Conservation (phyloP, 768 basidiomycete genomes). For the Russula foetens region DNA sequence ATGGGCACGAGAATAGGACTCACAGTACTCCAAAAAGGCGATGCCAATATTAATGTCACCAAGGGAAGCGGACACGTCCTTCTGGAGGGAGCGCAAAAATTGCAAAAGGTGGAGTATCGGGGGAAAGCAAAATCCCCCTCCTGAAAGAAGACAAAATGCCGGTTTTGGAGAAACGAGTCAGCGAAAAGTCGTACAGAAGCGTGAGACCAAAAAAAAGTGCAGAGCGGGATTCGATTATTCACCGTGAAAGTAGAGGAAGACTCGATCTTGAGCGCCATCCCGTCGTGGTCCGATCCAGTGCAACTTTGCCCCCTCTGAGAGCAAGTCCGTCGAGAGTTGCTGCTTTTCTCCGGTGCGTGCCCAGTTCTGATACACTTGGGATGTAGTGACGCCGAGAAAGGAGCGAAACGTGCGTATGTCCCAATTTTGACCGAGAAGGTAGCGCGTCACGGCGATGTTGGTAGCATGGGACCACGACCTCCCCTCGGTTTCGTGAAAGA, state of each 20-base stretch:
- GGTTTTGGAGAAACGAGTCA: background rate
- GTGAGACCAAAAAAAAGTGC: background rate
- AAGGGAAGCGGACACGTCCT: background rate
- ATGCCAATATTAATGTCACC: slow-evolving; percentile 1
- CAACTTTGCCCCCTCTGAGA: background rate
- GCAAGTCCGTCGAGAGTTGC: background rate
- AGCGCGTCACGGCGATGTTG: background rate
- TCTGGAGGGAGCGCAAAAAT: background rate
- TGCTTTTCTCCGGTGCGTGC: background rate
- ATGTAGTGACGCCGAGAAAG: background rate
- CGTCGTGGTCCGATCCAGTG: slow-evolving; percentile 9
- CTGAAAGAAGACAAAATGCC: background rate
- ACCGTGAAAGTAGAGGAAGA: slow-evolving; percentile 8
- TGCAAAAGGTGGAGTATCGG: background rate
- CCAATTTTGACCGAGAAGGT: background rate
- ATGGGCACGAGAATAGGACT: too few species aligned
- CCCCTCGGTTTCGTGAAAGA: slow-evolving; percentile 2
- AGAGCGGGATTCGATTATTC: too few species aligned
- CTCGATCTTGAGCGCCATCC: background rate
- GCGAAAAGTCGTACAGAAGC: background rate
- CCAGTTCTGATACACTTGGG: background rate
- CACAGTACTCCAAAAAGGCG: slow-evolving; percentile 3
- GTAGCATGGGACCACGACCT: slow-evolving; percentile 1
- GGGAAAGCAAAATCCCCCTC: background rate
- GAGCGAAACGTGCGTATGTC: background rate